These are phyloP conservation scores for Raffaelea albimanens DNA, from an alignment of 2,329 filamentous ascomycete species.

Conservation along the genomic window DNA sequence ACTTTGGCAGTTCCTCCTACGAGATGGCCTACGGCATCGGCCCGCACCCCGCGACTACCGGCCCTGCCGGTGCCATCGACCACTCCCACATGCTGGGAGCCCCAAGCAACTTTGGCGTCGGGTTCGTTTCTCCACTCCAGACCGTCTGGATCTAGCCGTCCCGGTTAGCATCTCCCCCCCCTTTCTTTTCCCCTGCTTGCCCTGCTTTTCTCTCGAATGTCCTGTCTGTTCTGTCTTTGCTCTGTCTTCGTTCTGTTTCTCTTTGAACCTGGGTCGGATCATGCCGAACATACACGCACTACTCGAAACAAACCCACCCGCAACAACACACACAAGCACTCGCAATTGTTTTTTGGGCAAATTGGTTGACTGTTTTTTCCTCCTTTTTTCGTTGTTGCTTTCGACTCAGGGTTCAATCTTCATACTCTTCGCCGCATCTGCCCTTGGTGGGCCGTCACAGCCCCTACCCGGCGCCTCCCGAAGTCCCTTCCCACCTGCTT, in stretches of 20 bases:
- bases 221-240: conserved; percentile 21
- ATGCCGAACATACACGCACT: conserved; percentile 1
- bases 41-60: background rate
- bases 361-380: conserved; percentile 42
- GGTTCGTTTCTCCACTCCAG: conserved; percentile 56
- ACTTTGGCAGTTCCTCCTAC: conserved; percentile 38
- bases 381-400: conserved; percentile 26
- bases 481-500: conserved; percentile 22
- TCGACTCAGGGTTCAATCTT: conserved; percentile 21
- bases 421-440: conserved; percentile 8
- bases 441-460: conserved; percentile 5
- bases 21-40: conserved; percentile 35
- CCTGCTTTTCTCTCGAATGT: conserved; percentile 42
- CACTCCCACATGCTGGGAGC: conserved; percentile 34
- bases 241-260: conserved; percentile 20
- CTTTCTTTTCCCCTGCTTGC: conserved; percentile 17
- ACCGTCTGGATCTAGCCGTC: conserved; percentile 51
- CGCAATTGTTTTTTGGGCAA: conserved; percentile 13
- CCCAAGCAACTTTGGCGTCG: conserved; percentile 38
- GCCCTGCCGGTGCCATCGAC: conserved; percentile 21
- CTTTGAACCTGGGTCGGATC: conserved; percentile 24
- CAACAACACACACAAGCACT: too few relatives aligned
- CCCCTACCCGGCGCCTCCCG: conserved; percentile 33
- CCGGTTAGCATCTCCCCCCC: background rate
- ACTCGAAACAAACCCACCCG: too few relatives aligned